Percentiles rank a stretch among this genome's conserved stretches.
Evolutionary conservation across 495 filamentous ascomycete species (phyloP).

Genomic region (Ascodesmis nigricans): DNA sequence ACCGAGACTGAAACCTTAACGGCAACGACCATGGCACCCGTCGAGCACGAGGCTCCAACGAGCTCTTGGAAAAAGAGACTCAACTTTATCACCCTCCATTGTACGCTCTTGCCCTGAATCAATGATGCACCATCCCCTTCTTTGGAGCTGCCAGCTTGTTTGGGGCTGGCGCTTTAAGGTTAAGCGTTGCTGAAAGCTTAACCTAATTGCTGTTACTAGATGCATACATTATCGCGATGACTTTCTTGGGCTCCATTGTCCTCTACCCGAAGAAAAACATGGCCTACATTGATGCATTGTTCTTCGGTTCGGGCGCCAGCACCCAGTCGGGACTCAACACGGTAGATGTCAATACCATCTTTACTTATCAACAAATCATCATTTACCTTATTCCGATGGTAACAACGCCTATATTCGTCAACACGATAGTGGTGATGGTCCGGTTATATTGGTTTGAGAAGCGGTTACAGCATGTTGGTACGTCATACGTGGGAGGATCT

Average conservation of each 20-base stretch:
- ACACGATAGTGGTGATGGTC: slow-evolving; percentile 68
- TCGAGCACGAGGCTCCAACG: too few species aligned
- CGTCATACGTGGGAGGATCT: slow-evolving; percentile 5
- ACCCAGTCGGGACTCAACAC: slow-evolving; percentile 90
- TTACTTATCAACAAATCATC: slow-evolving; percentile 55
- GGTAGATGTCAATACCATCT: slow-evolving; percentile 50
- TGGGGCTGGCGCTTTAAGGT: too few species aligned
- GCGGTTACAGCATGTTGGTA: slow-evolving; percentile 60
- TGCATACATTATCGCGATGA: slow-evolving; percentile 49
- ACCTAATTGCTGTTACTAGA: slow-evolving; percentile 30
- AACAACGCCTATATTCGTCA: slow-evolving; percentile 78
- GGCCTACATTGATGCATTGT: slow-evolving; percentile 70
- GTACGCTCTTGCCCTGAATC: slow-evolving; percentile 25
- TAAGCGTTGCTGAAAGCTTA: too few species aligned
- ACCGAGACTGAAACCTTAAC: too few species aligned
- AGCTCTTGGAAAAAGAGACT: too few species aligned
- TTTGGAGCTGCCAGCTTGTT: too few species aligned
- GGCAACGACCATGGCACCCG: too few species aligned
- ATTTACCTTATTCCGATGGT: slow-evolving; percentile 51
- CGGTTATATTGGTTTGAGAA: slow-evolving; percentile 96
- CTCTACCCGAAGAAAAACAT: slow-evolving; percentile 39
- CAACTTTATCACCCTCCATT: slow-evolving; percentile 74
- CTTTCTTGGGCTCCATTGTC: slow-evolving; percentile 51
- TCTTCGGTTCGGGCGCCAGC: slow-evolving; percentile 55
- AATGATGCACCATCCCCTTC: too few species aligned